Conservation (phyloP, 495 filamentous ascomycete genomes). For the Hypoxylon cercidicola region DNA sequence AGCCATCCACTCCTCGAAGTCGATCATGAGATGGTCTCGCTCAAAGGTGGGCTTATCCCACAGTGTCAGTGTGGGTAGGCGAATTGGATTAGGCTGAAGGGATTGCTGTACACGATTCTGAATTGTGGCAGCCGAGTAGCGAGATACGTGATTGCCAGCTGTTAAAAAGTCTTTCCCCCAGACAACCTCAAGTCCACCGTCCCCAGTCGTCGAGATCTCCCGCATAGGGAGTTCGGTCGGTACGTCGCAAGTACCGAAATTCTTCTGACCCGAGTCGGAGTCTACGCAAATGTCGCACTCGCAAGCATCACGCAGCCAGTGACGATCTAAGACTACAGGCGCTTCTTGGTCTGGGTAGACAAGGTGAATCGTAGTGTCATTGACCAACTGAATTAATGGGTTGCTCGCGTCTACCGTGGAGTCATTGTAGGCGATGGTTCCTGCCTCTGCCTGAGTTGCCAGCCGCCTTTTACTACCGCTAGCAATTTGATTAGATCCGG, state of each 20-base stretch:
- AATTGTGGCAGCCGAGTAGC: constrained; percentile 20
- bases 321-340: constrained; percentile 16
- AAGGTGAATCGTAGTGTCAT: constrained; percentile 1
- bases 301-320: constrained; percentile 81
- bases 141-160: constrained; percentile 18
- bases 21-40: constrained; percentile 50
- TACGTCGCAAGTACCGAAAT: constrained; percentile 78
- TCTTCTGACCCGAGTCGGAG: constrained; percentile 82
- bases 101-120: neutral
- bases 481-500: neutral
- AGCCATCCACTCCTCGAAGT: constrained; percentile 76
- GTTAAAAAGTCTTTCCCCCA: constrained; percentile 60
- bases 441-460: neutral
- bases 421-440: neutral
- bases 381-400: neutral
- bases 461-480: constrained; percentile 5
- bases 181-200: constrained; percentile 61
- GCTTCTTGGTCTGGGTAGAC: neutral
- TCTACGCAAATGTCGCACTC: constrained; percentile 77
- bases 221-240: constrained; percentile 60
- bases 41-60: constrained; percentile 51
- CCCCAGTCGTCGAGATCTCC: constrained; percentile 40
- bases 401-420: neutral
- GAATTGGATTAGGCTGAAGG: neutral
- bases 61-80: constrained; percentile 25